Percentiles rank a stretch among this genome's conserved stretches.
Conservation (phyloP, 2,329 filamentous ascomycete genomes). For the Xylaria sp. region DNA sequence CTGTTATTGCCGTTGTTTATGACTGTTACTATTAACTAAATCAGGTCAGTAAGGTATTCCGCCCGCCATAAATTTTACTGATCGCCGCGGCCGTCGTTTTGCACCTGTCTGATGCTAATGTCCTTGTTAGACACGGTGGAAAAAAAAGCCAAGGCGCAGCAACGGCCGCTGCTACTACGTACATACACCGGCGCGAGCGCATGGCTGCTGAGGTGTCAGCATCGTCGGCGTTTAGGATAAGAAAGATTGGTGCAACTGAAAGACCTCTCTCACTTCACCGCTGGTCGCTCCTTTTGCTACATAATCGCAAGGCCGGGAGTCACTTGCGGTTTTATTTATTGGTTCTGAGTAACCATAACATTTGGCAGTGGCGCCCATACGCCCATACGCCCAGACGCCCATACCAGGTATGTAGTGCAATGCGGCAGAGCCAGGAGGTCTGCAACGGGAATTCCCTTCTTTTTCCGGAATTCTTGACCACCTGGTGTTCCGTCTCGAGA, state of each 20-base stretch:
- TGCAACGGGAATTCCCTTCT: background rate
- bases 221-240: constrained; percentile 10
- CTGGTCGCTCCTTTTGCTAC: constrained; percentile 10
- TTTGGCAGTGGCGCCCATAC: constrained; percentile 15
- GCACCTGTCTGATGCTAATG: constrained; percentile 20
- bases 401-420: background rate
- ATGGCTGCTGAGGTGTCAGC: constrained; percentile 12
- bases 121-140: constrained; percentile 5
- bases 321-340: constrained; percentile 16
- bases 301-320: constrained; percentile 9
- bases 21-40: constrained; percentile 17
- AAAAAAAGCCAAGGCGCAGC: constrained; percentile 3
- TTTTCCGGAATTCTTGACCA: background rate
- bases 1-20: background rate
- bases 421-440: constrained; percentile 17
- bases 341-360: constrained; percentile 13
- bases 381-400: background rate
- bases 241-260: constrained; percentile 17
- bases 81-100: constrained; percentile 2
- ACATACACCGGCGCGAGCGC: background rate
- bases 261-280: constrained; percentile 22
- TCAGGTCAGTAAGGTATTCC: constrained; percentile 14
- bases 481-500: constrained; percentile 2
- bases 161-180: constrained; percentile 13
- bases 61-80: constrained; percentile 15